Evolutionary conservation across 805 yeast genomes (phyloP), one percentile per base, ranked within the genome.

Genomic region (Ogataea methanolica): DNA sequence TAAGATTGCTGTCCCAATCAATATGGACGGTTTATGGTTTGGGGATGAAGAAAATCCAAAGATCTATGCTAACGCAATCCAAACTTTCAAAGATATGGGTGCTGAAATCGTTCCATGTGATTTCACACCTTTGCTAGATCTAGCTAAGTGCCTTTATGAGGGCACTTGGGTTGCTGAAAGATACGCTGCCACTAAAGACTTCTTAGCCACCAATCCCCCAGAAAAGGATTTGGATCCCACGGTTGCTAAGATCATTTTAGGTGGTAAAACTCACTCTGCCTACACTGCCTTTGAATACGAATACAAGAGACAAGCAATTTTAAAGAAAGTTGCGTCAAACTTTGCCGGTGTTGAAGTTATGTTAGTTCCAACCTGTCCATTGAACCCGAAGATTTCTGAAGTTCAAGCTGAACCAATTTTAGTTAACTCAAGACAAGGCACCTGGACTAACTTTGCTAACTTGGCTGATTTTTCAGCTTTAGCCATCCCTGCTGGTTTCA

Each of bases 121-220:
- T 67, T 91, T 92, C 63, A 66, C 83, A 16, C 87, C 90, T 4
- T 72, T 92, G 37, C 72, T 88, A 51, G 86, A 85, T 35, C 74
- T 92, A 48, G 99, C 98, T 16, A 80, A 80, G 57, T 87, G 94
- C 61, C 75, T 92, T 35, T 92, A 92, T 64, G 97, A 92, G 62
- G 99, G 99, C 49, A 87, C 98, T n/a, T 92, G 99, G 99, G 98
- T 92, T 11, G 88, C 95, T 22, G 99, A 92, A 71, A 79, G 99
- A 57, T 90, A 82, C 69, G 82, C 88, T 52, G 97, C 97, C 23
- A 79, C 82, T 35, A 78, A 80, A 56, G 88, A 85, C 38, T 86
- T 85, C 56, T 74, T 88, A 48, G 79, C 79, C 29, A 73, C 85
- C 7, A 76, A 82, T 60, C 90, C 94, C 17, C 88, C 94, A 33